Evolutionary conservation across 2,329 filamentous ascomycete species (phyloP).

Genomic region (Elsinoe necatrix): DNA sequence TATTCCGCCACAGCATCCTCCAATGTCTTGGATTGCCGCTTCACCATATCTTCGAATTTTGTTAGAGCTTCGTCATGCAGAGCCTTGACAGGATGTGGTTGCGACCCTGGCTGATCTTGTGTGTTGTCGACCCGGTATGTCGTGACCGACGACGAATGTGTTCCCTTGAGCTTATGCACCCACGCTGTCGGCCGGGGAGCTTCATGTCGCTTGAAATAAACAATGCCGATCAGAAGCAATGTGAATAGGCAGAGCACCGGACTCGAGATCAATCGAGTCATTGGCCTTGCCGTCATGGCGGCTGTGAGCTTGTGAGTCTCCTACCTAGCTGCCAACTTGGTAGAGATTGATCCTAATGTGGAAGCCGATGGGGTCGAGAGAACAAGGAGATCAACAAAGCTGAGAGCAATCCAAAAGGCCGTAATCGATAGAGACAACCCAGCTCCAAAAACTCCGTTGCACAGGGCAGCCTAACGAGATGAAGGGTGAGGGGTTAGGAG

Average conservation of each 20-base stretch:
- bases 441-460: neutral
- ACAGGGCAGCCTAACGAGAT: neutral
- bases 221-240: neutral
- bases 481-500: neutral
- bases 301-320: neutral
- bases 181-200: neutral
- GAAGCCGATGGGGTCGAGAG: neutral
- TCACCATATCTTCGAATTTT: conserved; percentile 7
- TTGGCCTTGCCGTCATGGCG: conserved; percentile 3
- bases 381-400: neutral
- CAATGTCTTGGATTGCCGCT: conserved; percentile 14
- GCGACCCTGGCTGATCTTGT: neutral
- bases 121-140: neutral
- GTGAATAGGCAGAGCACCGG: conserved; percentile 1
- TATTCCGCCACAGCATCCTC: conserved; percentile 44
- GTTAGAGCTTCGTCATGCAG: conserved; percentile 4
- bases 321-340: neutral
- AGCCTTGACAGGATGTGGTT: conserved; percentile 2
- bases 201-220: conserved; percentile 3
- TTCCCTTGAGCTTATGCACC: conserved; percentile 1
- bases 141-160: neutral
- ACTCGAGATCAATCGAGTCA: neutral
- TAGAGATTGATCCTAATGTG: neutral
- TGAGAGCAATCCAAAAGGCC: neutral
- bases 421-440: neutral